phyloP scores from a whole-genome alignment of 78 protist genomes.

The Tieghemostelium lacteum region DNA sequence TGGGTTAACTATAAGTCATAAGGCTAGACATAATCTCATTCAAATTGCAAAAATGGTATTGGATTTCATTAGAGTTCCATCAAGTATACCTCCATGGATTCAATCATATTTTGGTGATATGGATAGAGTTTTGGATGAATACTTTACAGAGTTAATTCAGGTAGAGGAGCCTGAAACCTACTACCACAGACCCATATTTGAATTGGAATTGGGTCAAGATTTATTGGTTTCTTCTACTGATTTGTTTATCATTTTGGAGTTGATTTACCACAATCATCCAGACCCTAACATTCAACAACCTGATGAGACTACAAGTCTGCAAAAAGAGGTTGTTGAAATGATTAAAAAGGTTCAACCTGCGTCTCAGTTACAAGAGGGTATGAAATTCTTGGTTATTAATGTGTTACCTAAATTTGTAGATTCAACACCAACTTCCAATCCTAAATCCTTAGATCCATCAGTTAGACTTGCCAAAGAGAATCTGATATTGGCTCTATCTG shows the following conservation, averaged over 20 bases:
- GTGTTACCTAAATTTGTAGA: constrained; percentile 7
- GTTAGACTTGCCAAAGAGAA: constrained; percentile 48
- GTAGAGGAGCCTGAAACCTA: constrained; percentile 62
- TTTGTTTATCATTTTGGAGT: constrained; percentile 40
- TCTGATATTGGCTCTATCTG: constrained; percentile 28
- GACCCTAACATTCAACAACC: not conserved
- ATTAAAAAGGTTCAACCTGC: constrained; percentile 62
- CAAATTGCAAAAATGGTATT: constrained; percentile 69
- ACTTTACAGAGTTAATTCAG: constrained; percentile 10
- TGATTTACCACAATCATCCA: constrained; percentile 57
- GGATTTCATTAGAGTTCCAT: constrained; percentile 22
- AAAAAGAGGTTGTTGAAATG: constrained; percentile 63
- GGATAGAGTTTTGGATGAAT: constrained; percentile 28
- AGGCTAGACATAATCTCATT: constrained; percentile 65
- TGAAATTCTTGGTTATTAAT: constrained; percentile 65
- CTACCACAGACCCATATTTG: constrained; percentile 60
- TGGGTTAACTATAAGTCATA: constrained; percentile 51
- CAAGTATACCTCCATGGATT: constrained; percentile 38
- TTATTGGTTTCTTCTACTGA: constrained; percentile 67
- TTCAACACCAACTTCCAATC: not conserved
- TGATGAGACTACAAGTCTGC: constrained; percentile 11
- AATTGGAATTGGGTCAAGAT: constrained; percentile 64
- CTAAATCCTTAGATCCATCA: not conserved
- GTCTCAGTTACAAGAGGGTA: constrained; percentile 57
- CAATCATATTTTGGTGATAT: constrained; percentile 6